These are phyloP conservation scores for Fusarium sp. DNA, from an alignment of 2,329 filamentous ascomycete species.

Conservation along the genomic window DNA sequence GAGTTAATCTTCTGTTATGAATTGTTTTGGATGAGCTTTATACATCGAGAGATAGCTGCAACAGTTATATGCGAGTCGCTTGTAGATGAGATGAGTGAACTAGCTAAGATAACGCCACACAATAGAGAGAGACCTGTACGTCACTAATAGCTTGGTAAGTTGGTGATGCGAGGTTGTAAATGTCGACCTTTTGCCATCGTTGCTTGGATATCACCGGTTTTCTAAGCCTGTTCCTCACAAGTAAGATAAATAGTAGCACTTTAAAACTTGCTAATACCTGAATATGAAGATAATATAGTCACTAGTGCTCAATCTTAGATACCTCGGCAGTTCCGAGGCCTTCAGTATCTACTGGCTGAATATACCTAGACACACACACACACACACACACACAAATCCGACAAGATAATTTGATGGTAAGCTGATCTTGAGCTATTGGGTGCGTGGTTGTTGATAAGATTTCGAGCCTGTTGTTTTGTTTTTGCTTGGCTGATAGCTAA, in stretches of 20 bases:
- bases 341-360: background rate
- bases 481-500: background rate
- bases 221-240: fast-evolving
- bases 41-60: fast-evolving
- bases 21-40: background rate
- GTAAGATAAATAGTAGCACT: too few relatives aligned
- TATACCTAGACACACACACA: too few relatives aligned
- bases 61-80: background rate
- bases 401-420: background rate
- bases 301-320: background rate
- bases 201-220: fast-evolving
- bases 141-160: background rate
- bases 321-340: background rate
- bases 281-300: background rate
- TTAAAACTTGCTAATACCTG: too few relatives aligned
- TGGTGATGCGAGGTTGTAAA: too few relatives aligned
- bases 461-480: background rate
- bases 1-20: background rate
- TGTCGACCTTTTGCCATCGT: background rate
- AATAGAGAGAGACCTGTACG: background rate
- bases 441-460: background rate
- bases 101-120: too few relatives aligned
- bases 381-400: background rate
- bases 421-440: too few relatives aligned
- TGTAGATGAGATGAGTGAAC: fast-evolving